These are phyloP conservation scores for Diplodia scrobiculata DNA, from an alignment of 2,329 filamentous ascomycete genomes.

Conservation along the genomic window DNA sequence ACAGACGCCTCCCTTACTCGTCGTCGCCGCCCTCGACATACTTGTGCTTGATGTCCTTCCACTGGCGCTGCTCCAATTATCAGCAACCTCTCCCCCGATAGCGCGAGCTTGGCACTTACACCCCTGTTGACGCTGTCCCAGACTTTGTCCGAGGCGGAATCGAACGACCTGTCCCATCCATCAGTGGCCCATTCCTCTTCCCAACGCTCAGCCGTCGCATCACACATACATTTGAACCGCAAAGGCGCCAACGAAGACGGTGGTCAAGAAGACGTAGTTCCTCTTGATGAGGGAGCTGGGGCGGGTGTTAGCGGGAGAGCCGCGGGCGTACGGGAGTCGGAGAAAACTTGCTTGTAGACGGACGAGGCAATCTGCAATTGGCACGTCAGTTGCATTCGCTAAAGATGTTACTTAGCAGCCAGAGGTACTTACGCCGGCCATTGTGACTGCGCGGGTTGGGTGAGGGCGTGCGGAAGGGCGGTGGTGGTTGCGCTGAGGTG, in stretches of 20 bases:
- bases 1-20: conserved; percentile 52
- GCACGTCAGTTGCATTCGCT: conserved; percentile 36
- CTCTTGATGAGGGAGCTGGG: conserved; percentile 77
- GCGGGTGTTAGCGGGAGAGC: conserved; percentile 40
- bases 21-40: conserved; percentile 71
- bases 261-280: conserved; percentile 84
- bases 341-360: conserved; percentile 56
- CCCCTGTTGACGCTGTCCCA: conserved; percentile 93
- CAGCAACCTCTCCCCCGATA: conserved; percentile 30
- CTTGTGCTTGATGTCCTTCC: conserved; percentile 96
- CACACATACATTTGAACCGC: conserved; percentile 84
- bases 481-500: conserved; percentile 37
- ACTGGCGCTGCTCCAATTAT: conserved; percentile 76
- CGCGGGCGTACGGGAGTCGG: conserved; percentile 31
- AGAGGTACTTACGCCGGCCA: conserved; percentile 60
- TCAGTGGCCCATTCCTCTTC: conserved; percentile 28
- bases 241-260: conserved; percentile 86
- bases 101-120: conserved; percentile 61
- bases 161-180: conserved; percentile 67
- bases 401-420: conserved; percentile 32
- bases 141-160: conserved; percentile 76
- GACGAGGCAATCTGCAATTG: conserved; percentile 52
- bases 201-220: conserved; percentile 30
- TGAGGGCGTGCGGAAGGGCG: conserved; percentile 34
- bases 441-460: conserved; percentile 49